phyloP scores from a whole-genome alignment of 2,329 filamentous ascomycete species.

The Phialocephala subalpina region DNA sequence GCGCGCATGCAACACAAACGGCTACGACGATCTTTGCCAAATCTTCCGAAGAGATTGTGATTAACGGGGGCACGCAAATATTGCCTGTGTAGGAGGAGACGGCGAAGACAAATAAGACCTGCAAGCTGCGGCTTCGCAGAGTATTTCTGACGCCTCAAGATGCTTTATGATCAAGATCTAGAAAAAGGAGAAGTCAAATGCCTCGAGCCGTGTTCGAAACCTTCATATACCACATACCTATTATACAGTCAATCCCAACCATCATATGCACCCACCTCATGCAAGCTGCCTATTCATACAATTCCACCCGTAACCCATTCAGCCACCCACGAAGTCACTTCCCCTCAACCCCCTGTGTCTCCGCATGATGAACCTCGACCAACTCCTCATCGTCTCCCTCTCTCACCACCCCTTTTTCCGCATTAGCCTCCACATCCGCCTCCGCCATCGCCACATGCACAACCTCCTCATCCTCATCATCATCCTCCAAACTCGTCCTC shows the following conservation, averaged over 20 bases:
- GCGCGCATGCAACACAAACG: too few relatives aligned
- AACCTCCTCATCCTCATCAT: constrained; percentile 42
- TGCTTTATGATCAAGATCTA: too few relatives aligned
- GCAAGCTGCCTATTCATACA: not conserved
- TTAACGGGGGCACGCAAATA: too few relatives aligned
- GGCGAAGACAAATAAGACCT: too few relatives aligned
- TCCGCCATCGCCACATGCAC: constrained; percentile 38
- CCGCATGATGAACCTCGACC: constrained; percentile 38
- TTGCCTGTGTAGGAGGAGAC: too few relatives aligned
- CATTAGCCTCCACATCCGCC: constrained; percentile 24
- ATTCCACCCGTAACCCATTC: not conserved
- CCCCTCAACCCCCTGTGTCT: constrained; percentile 35
- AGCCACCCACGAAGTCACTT: constrained; percentile 11
- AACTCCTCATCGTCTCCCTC: constrained; percentile 29
- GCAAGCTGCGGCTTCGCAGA: too few relatives aligned
- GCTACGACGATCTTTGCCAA: too few relatives aligned
- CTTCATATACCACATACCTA: constrained; percentile 8
- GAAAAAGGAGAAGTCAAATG: not conserved
- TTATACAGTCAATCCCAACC: constrained; percentile 1
- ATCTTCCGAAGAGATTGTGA: too few relatives aligned
- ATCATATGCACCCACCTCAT: not conserved
- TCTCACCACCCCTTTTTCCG: constrained; percentile 17
- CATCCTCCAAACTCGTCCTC: constrained; percentile 45
- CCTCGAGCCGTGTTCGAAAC: not conserved
- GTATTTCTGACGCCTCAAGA: too few relatives aligned